Conservation (phyloP, 306 rosid genomes). For the Acacia confusa region DNA sequence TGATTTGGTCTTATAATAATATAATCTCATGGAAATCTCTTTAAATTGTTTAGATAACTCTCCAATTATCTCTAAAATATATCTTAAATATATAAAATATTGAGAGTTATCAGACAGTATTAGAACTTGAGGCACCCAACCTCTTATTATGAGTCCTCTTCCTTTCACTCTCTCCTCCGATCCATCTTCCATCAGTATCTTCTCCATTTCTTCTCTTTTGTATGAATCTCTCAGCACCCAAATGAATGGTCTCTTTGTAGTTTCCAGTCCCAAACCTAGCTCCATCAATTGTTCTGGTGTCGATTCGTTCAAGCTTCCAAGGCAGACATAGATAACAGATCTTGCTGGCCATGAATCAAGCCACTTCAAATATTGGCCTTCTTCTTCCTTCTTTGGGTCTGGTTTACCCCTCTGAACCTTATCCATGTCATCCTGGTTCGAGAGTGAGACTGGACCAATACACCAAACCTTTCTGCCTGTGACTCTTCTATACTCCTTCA, state of each 20-base stretch:
- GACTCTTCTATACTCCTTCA: conserved; percentile 19
- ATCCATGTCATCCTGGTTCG: conserved; percentile 35
- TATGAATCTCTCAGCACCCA: conserved; percentile 57
- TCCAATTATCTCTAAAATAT: too few species aligned
- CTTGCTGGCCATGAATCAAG: conserved; percentile 45
- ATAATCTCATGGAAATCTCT: too few species aligned
- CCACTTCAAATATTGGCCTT: conserved; percentile 24
- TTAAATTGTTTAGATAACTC: too few species aligned
- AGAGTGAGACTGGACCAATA: conserved; percentile 47
- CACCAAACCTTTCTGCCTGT: conserved; percentile 43
- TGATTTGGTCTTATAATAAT: too few species aligned
- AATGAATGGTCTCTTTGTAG: conserved; percentile 55
- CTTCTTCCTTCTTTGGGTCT: conserved; percentile 7
- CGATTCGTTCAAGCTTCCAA: conserved; percentile 52
- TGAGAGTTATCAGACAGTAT: too few species aligned
- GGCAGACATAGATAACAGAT: conserved; percentile 50
- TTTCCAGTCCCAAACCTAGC: conserved; percentile 57
- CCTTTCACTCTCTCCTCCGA: conserved; percentile 48
- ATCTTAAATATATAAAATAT: too few species aligned
- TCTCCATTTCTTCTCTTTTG: conserved; percentile 27
- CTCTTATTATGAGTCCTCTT: conserved; percentile 49
- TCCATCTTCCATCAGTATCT: conserved; percentile 32
- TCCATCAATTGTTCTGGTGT: conserved; percentile 42
- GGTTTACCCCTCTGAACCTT: conserved; percentile 46
- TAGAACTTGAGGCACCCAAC: conserved; percentile 57